Conservation (phyloP, 129 eudicot species). For the Smallanthus sonchifolius region DNA sequence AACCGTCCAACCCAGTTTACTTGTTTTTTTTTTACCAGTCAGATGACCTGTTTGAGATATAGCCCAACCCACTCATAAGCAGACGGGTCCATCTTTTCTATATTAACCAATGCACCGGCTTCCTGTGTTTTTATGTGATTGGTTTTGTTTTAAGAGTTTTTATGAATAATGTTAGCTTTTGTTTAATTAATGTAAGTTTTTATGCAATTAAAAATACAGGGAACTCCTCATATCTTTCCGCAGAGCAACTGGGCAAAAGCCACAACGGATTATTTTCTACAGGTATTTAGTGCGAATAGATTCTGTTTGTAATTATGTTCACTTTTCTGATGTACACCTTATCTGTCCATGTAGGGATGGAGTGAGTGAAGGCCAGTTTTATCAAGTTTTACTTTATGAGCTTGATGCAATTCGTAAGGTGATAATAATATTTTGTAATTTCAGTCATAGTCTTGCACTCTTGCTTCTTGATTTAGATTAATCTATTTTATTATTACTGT, state of each 20-base stretch:
- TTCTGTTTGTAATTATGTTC: background rate
- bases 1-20: background rate
- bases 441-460: background rate
- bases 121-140: background rate
- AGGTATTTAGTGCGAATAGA: constrained; percentile 29
- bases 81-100: background rate
- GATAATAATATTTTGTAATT: background rate
- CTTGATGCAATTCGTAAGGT: constrained; percentile 97
- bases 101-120: background rate
- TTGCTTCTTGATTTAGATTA: background rate
- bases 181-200: background rate
- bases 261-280: constrained; percentile 81
- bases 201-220: constrained; percentile 35
- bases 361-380: constrained; percentile 91
- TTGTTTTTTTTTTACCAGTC: background rate
- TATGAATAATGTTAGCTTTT: background rate
- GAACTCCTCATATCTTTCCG: constrained; percentile 85
- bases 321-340: constrained; percentile 6
- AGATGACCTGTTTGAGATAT: background rate
- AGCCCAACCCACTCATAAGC: background rate
- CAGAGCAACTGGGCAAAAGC: constrained; percentile 89
- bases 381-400: constrained; percentile 78
- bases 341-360: constrained; percentile 63
- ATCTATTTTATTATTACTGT: background rate
- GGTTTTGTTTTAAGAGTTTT: background rate